phyloP scores from a whole-genome alignment of 495 filamentous ascomycete species.

The Achaetomiella virescens region DNA sequence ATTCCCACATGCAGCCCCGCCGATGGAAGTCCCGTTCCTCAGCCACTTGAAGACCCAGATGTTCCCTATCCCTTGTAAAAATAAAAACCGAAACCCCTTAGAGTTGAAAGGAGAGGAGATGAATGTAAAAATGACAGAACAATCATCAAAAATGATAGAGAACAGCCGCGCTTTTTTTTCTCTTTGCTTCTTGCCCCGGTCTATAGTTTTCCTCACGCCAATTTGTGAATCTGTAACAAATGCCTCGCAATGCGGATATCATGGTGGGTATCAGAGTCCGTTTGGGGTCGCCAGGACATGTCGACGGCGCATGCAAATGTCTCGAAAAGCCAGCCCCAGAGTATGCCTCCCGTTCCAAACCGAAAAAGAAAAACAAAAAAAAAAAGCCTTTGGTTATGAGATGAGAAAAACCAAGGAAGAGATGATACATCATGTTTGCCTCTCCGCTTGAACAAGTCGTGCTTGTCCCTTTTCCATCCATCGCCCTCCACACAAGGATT shows the following conservation, averaged over 20 bases:
- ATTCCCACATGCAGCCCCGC: too few relatives aligned
- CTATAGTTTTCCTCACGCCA: slow-evolving; percentile 17
- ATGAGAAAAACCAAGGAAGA: slow-evolving; percentile 1
- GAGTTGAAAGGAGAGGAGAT: not conserved
- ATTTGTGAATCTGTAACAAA: slow-evolving; percentile 1
- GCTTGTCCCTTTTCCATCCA: not conserved
- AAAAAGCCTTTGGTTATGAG: slow-evolving; percentile 5
- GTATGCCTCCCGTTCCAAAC: not conserved
- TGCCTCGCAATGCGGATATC: slow-evolving; percentile 20
- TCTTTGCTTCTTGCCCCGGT: slow-evolving; percentile 12
- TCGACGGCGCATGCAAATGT: slow-evolving; percentile 10
- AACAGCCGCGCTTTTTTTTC: slow-evolving; percentile 12
- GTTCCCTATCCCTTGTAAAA: too few relatives aligned
- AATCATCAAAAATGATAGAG: not conserved
- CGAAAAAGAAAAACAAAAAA: not conserved
- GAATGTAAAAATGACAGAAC: not conserved
- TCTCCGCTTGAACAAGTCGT: not conserved
- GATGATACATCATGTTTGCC: not conserved
- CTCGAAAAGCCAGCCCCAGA: not conserved
- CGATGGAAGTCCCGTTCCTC: too few relatives aligned
- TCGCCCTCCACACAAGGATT: too few relatives aligned
- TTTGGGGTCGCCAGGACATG: slow-evolving; percentile 9
- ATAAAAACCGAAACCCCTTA: too few relatives aligned
- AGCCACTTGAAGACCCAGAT: too few relatives aligned
- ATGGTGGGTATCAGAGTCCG: slow-evolving; percentile 11